A percentile compares a stretch with the other conserved stretches of the same genome.
Conservation (phyloP, 225 moss, liverwort and hornwort genomes). For the Straminergon stramineum region DNA sequence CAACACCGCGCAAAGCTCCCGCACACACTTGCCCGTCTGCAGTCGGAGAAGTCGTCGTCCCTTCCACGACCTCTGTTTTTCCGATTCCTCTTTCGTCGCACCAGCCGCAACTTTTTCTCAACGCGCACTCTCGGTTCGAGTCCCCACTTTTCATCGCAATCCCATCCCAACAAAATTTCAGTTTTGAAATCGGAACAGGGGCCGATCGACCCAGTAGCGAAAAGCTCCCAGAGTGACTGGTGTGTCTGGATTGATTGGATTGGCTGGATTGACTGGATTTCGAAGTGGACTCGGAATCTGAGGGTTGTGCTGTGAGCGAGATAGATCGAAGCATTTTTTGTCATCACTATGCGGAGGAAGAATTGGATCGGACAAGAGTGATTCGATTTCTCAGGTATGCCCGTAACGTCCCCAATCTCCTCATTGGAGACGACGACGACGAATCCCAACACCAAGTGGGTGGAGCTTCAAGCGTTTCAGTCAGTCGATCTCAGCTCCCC, state of each 20-base stretch:
- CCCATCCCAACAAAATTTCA: neutral
- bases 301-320: neutral
- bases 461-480: constrained; percentile 46
- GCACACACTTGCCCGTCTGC: neutral
- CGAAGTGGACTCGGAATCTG: neutral
- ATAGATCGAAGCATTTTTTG: neutral
- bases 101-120: neutral
- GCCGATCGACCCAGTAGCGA: neutral
- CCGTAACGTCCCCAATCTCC: constrained; percentile 5
- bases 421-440: constrained; percentile 18
- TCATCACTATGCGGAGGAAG: constrained; percentile 8
- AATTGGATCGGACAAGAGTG: constrained; percentile 2
- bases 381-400: constrained; percentile 30
- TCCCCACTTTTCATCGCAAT: neutral
- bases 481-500: constrained; percentile 36
- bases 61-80: neutral
- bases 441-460: constrained; percentile 5
- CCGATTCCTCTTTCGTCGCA: neutral
- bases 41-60: neutral
- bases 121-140: neutral
- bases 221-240: neutral
- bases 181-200: neutral
- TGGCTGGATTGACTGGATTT: neutral
- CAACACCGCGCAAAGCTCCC: neutral
- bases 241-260: neutral